These are phyloP conservation scores for Hapsidospora chrysogenum DNA, from an alignment of 495 filamentous ascomycete genomes.

Conservation along the genomic window DNA sequence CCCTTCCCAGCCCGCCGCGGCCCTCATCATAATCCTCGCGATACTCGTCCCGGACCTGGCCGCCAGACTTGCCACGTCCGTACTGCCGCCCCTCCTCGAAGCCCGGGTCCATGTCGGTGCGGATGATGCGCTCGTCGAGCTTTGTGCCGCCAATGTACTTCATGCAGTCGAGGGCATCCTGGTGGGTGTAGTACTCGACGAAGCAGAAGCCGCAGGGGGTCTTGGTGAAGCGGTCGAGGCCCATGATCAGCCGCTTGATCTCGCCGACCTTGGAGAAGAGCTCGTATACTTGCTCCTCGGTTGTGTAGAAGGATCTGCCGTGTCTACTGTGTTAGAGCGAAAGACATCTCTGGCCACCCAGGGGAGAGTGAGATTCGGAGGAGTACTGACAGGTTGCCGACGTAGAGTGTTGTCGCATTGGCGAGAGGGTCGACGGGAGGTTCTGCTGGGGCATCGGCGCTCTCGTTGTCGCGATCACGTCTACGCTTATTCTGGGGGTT, in stretches of 20 bases:
- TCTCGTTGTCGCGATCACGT: conserved; percentile 43
- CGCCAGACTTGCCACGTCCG: conserved; percentile 75
- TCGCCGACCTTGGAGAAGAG: conserved; percentile 95
- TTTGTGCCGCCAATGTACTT: conserved; percentile 99
- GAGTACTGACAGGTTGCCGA: conserved; percentile 74
- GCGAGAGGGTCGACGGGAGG: conserved; percentile 54
- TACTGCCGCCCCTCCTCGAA: conserved; percentile 95
- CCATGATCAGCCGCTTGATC: conserved; percentile 98
- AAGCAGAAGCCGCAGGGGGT: conserved; percentile 99
- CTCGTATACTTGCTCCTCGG: conserved; percentile 97
- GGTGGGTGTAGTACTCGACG: conserved; percentile 96
- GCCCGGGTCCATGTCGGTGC: conserved; percentile 91
- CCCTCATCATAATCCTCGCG: conserved; percentile 92
- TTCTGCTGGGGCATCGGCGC: conserved; percentile 32
- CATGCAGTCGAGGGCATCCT: conserved; percentile 91
- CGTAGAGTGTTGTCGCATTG: conserved; percentile 88
- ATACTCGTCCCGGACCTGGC: conserved; percentile 95
- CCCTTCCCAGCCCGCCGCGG: conserved; percentile 57
- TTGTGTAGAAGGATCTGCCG: conserved; percentile 92
- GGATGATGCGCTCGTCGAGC: conserved; percentile 88
- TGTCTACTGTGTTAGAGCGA: neutral
- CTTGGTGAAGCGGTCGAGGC: conserved; percentile 88
- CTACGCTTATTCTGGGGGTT: conserved; percentile 36
- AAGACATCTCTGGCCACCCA: no score
- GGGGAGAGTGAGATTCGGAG: conserved; percentile 1